Evolutionary conservation across 768 basidiomycete genomes (phyloP).

Genomic region (Boletellus ananiceps): DNA sequence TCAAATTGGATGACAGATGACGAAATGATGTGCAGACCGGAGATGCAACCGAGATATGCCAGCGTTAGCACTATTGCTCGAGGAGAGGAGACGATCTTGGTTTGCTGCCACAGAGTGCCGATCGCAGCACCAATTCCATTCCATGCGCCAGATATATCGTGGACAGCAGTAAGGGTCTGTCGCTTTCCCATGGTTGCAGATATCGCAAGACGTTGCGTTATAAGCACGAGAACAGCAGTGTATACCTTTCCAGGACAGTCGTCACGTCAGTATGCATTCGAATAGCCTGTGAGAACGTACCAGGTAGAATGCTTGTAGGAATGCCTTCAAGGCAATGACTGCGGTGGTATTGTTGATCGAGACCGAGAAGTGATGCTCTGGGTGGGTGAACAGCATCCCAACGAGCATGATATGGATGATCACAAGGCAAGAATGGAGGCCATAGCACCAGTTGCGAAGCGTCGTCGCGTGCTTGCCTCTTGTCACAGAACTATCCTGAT

Average conservation of each 20-base stretch:
- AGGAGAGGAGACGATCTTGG: conserved; percentile 6
- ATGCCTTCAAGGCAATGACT: neutral
- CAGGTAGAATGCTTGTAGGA: conserved; percentile 4
- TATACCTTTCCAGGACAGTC: conserved; percentile 10
- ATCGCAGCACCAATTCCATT: conserved; percentile 21
- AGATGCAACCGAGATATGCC: conserved; percentile 15
- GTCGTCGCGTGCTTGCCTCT: neutral
- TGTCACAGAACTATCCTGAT: neutral
- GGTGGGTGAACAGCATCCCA: neutral
- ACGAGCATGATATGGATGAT: neutral
- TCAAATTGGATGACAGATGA: conserved; percentile 19
- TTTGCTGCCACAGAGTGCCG: conserved; percentile 18
- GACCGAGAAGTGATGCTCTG: conserved; percentile 1
- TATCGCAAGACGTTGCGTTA: conserved; percentile 13
- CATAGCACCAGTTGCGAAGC: neutral
- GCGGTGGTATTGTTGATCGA: neutral
- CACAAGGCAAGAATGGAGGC: neutral
- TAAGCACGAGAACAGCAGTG: conserved; percentile 11
- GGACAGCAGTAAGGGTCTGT: conserved; percentile 17
- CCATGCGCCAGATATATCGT: conserved; percentile 21
- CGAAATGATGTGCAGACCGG: conserved; percentile 21
- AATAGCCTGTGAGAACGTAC: neutral
- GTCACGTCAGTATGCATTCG: neutral
- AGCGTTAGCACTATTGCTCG: neutral
- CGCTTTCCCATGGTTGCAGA: neutral